Evolutionary conservation across 75 land plant species (phyloP), one percentile per base, ranked within the genome.

Genomic region (Azolla pinnata): DNA sequence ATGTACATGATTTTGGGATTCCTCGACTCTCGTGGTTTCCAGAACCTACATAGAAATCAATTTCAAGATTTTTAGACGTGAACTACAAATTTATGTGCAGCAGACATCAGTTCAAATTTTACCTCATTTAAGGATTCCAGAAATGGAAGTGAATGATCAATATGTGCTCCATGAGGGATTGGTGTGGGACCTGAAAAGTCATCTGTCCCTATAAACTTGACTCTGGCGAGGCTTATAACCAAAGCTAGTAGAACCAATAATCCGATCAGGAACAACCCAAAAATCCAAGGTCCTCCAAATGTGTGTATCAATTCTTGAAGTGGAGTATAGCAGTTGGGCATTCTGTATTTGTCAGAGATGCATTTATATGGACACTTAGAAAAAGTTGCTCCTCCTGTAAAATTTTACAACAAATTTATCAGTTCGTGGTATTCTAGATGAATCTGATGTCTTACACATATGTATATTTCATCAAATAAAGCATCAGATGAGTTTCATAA

Each of bases 121-220:
- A 92, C 96, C 99, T 95, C 99, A 74, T 95, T 95, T 17, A 95
- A 61, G 26, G 99, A 95, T 53, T 95, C 99, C 54, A 95, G 66
- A 61, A 95, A 95, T 28, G 99, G 99, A 33, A 83, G 81, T 5
- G 99, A 89, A 57, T 95, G 96, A 71, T 89, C 99, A 50, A 89
- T 89, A 48, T 83, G 99, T 54, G 90, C 85, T 7, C 96, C 88
- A 35, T 69, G 85, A 31, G 85, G 90, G 19, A 89, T 79, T 33
- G 99, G 87, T 49, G 85, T 79, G 49, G 96, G 90, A 5, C 90
- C 90, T 14, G 90, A 79, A 33, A 79, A 72, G 27, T 95, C 99
- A 67, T 95, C 99, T 34, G 70, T 79, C 16, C 99, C 96, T 42
- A 89, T 82, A 59, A 89, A 79, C 59, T 88, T 89, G 85, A 88